Base-by-base conservation (phyloP, 2,329 filamentous ascomycete genomes). In the Apiospora hydei region DNA sequence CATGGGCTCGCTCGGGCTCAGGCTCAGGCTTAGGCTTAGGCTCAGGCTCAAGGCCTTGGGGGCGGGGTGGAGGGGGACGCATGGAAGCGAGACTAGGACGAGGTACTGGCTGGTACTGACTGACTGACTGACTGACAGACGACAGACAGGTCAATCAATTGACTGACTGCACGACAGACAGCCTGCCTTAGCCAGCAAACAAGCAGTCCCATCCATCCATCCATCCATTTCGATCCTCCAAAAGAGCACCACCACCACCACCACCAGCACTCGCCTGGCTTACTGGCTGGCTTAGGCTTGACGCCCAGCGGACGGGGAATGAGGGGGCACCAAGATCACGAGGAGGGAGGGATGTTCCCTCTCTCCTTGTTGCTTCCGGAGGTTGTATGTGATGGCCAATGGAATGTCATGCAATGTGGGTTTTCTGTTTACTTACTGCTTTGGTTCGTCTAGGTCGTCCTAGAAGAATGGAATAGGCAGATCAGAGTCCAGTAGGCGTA, bases 31-130 rank as follows among this genome's bases (percentile, higher is more conserved):
- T 4, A 34, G 49, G 49, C 49, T 13, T 14, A 30, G 53, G 53
- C 30, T 61, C 16, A 21, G 47, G 47, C 47, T 49, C 21, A 21
- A 21, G 47, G 49, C 8, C n/a, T 64, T 64, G 57, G 34, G 34
- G 57, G 57, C 57, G 57, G 57, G 34, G 57, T n/a, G 53, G 57
- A 61, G 53, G 51, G 53, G 18, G 53, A 41, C 57, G 34, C 57
- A 41, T 64, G 21, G 57, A 64, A 64, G 57, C 57, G 57, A 64
- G 57, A 61, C 47, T 51, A 11, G 8, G 47, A 30, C 26, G 26
- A 6, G 34, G 34, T 38, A 43, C 41, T 43, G 41, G 10, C 41
- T 43, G 41, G 10, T 14, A 43, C 41, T 43, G 41, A 14, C 41
- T 10, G n/a, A 61, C 41, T 43, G 47, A 43, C 41, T 13, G 10